Base-by-base conservation (phyloP, 306 rosid species). In the Psophocarpus tetragonolobus region DNA sequence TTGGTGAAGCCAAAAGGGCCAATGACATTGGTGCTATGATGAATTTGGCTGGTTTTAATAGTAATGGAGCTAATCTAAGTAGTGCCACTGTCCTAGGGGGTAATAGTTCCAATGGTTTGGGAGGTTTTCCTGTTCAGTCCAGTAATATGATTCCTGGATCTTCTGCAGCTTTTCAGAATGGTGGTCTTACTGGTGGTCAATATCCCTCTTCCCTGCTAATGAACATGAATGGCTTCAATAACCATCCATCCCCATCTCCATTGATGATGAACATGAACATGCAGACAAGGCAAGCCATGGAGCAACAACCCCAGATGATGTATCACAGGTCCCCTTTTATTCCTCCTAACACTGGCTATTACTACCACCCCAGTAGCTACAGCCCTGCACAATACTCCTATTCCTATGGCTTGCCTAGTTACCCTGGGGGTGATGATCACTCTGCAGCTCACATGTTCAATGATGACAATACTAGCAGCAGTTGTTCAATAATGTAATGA, bases 271-370 rank as follows among this genome's bases (percentile, higher is more conserved):
- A 91, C 79, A 86, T 90, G 92, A 84, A 85, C 80, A 69, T 87
- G 84, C 89, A 86, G 74, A 78, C 84, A 0, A 89, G 90, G 84
- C 91, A 88, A 32, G 89, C 68, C n/a, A 78, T 87, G 88, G 91
- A 83, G 17, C 92, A 83, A 18, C 98, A 89, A 41, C 90, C 97
- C 1, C 98, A 92, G 78, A 90, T 92, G 91, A 90, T 94, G 98
- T 92, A 90, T 81, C 88, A 94, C 26, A 91, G 92, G 77, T 88
- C 97, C 3, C 92, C 93, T 0, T 24, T 67, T 24, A 44, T 88
- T 77, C 94, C 98, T 21, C 84, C 97, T 0, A 94, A 66, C 74
- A 92, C 97, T 54, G 93, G 97, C 44, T 94, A 90, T 83, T 88
- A 85, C 87, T 75, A 83, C 79, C 85, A 84, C 71, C 67, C 90